phyloP scores from a whole-genome alignment of 2,329 filamentous ascomycete genomes.

The Cercospora janseana region DNA sequence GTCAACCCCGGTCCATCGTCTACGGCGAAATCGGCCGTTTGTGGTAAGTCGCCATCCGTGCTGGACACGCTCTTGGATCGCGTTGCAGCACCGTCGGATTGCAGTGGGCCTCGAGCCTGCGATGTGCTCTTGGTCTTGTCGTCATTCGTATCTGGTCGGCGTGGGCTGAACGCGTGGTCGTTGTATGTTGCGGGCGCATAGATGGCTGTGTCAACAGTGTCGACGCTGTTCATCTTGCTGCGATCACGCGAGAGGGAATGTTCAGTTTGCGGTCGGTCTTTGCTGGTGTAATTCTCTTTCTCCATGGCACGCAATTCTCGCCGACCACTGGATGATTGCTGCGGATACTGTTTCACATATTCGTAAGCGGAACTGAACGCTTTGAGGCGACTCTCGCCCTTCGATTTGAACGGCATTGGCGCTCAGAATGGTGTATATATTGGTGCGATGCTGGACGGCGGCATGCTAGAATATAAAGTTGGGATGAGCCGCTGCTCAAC shows the following conservation, averaged over 20 bases:
- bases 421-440: neutral
- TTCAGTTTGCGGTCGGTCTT: conserved; percentile 14
- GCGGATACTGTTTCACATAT: conserved; percentile 28
- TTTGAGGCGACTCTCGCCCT: conserved; percentile 23
- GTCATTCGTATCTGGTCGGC: conserved; percentile 32
- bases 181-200: conserved; percentile 15
- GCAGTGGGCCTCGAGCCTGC: conserved; percentile 16
- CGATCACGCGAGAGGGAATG: conserved; percentile 13
- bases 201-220: conserved; percentile 27
- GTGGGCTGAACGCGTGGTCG: conserved; percentile 22
- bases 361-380: conserved; percentile 30
- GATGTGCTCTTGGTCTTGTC: conserved; percentile 18
- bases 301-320: conserved; percentile 30
- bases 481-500: too few species aligned
- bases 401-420: conserved; percentile 8
- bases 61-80: conserved; percentile 19
- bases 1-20: conserved; percentile 25
- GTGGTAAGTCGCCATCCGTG: conserved; percentile 19
- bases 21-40: conserved; percentile 28
- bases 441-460: conserved; percentile 2
- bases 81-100: conserved; percentile 14
- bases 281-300: conserved; percentile 18
- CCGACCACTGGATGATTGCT: conserved; percentile 28
- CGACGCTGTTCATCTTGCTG: conserved; percentile 27
- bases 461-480: too few species aligned